Percentiles rank a stretch among this genome's conserved stretches.
Evolutionary conservation across 1,139 yeast genomes (phyloP).

Genomic region (Diutina pseudorugosa): DNA sequence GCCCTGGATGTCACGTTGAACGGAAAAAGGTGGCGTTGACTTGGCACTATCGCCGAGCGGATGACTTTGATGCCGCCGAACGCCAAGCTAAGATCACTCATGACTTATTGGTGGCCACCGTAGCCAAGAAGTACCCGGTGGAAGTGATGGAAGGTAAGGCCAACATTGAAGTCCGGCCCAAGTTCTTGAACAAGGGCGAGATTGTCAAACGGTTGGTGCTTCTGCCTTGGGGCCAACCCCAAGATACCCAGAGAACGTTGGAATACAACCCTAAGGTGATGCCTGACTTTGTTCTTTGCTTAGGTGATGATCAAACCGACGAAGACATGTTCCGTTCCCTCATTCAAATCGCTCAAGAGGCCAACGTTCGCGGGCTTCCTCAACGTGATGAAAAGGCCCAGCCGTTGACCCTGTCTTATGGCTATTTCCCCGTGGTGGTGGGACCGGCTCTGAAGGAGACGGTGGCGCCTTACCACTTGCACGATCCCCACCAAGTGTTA

Average conservation of each 20-base stretch:
- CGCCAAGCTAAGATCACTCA: slow-evolving; percentile 74
- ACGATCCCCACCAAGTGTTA: slow-evolving; percentile 76
- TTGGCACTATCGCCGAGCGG: slow-evolving; percentile 91
- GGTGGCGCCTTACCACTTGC: slow-evolving; percentile 76
- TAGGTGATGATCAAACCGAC: slow-evolving; percentile 94
- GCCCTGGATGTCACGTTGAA: slow-evolving; percentile 86
- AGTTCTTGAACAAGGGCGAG: slow-evolving; percentile 91
- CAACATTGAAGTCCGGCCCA: slow-evolving; percentile 90
- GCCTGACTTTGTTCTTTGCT: slow-evolving; percentile 78
- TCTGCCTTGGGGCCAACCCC: slow-evolving; percentile 42
- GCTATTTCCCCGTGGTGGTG: slow-evolving; percentile 80
- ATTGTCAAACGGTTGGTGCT: slow-evolving; percentile 73
- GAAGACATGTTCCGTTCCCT: slow-evolving; percentile 91
- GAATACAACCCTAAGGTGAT: slow-evolving; percentile 15
- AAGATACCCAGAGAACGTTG: slow-evolving; percentile 15
- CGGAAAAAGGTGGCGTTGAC: slow-evolving; percentile 87
- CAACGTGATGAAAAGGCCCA: background rate
- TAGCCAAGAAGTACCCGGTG: slow-evolving; percentile 62
- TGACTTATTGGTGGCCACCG: slow-evolving; percentile 45
- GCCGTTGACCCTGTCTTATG: slow-evolving; percentile 20
- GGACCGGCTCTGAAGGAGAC: slow-evolving; percentile 92
- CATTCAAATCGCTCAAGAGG: slow-evolving; percentile 42
- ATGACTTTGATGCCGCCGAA: slow-evolving; percentile 80
- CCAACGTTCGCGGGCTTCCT: slow-evolving; percentile 14
- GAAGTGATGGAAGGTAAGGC: slow-evolving; percentile 98